Evolutionary conservation across 2,329 filamentous ascomycete species (phyloP), one percentile per base, ranked within the genome.

Genomic region (Colletotrichum cereale): DNA sequence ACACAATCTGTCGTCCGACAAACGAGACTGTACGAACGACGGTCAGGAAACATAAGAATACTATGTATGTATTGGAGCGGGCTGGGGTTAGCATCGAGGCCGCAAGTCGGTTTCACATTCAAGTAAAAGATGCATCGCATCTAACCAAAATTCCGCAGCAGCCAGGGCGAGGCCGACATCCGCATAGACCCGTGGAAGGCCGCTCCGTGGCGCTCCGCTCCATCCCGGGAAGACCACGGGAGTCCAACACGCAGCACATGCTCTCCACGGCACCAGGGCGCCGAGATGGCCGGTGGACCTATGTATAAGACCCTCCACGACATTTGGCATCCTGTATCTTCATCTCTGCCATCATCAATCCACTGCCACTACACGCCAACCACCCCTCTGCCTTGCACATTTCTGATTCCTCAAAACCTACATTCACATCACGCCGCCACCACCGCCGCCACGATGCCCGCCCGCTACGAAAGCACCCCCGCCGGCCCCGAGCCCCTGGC

Each of bases 401-500:
- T 31, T 21, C 21, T 4, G 2, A 5, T 56, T 14, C 18, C 31
- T 12, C 10, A 29, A 26, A 57, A 26, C 8, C 36, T 0, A 21
- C 26, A 34, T 7, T 5, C 34, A 5, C 31, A 21, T n/a, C 16
- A 38, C n/a, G 38, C 7, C 16, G 26, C 2, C 56, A 11, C 10
- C 52, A 36, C 52, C 52, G 7, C 31, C 40, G 7, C 26, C 60
- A 63, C 26, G 36, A 69, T 69, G 66, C 18, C 61, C 29, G 10
- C 47, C 47, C 67, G 67, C 21, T 71, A 71, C 50, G 29, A 36
- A 38, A 56, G 63, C 34, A 16, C 56, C 18, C 26, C 64, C 56
- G 63, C 55, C 56, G 62, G 38, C 56, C 55, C 67, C 36, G 67
- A 71, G 47, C 55, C 63, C 71, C 77, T 89, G 26, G 84, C 79